Evolutionary conservation across 2,329 filamentous ascomycete species (phyloP).

Genomic region (Sclerotinia glacialis): DNA sequence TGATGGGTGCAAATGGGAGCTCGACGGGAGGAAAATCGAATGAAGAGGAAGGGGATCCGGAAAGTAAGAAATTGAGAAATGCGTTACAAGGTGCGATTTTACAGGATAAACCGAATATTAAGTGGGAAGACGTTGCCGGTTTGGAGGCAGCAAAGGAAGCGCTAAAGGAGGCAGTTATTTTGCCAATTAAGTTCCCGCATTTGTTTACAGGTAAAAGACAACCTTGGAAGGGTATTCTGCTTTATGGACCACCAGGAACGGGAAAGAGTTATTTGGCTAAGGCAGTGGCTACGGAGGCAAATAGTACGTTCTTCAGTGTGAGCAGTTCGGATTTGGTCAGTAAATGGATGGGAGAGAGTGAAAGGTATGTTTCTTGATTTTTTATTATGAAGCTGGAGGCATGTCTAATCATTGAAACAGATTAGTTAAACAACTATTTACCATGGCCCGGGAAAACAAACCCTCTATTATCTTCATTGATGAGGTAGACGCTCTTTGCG

Average conservation of each 20-base stretch:
- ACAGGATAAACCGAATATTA: slow-evolving; percentile 91
- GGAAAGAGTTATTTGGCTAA: slow-evolving; percentile 98
- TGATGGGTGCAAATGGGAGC: slow-evolving; percentile 70
- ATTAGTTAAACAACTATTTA: slow-evolving; percentile 93
- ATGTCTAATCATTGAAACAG: slow-evolving; percentile 24
- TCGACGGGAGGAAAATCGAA: slow-evolving; percentile 59
- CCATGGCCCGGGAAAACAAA: slow-evolving; percentile 96
- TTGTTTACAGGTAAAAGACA: slow-evolving; percentile 94
- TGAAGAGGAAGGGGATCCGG: slow-evolving; percentile 73
- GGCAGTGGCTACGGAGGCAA: slow-evolving; percentile 95
- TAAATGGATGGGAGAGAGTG: slow-evolving; percentile 99
- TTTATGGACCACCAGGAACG: slow-evolving; percentile 94
- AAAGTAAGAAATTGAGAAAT: slow-evolving; percentile 90
- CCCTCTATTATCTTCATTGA: slow-evolving; percentile 99
- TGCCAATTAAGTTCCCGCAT: slow-evolving; percentile 98
- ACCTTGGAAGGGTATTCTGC: slow-evolving; percentile 95
- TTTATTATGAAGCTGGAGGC: no score
- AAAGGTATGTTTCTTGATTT: slow-evolving; percentile 60
- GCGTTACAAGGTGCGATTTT: slow-evolving; percentile 90
- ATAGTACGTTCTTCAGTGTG: slow-evolving; percentile 98
- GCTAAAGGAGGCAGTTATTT: slow-evolving; percentile 92
- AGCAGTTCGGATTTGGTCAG: slow-evolving; percentile 95
- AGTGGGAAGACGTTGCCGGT: slow-evolving; percentile 97
- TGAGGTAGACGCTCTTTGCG: slow-evolving; percentile 94
- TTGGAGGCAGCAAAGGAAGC: slow-evolving; percentile 94